A percentile compares a stretch with the other conserved stretches of the same genome.
phyloP scores from a whole-genome alignment of 2,329 filamentous ascomycete genomes.

The Ceratocystis destructans region DNA sequence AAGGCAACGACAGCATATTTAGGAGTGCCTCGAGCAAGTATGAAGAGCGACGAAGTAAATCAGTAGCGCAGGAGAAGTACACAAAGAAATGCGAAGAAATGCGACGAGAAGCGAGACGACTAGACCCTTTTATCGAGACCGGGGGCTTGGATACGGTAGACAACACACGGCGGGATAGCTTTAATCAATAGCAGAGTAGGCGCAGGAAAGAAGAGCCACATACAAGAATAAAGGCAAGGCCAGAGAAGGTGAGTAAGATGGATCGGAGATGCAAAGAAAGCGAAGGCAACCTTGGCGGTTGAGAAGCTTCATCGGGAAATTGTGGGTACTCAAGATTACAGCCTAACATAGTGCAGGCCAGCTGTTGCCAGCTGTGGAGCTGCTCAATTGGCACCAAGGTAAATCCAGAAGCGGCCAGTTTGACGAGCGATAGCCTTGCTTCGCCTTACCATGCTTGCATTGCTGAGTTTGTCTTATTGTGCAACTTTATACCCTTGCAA shows the following conservation, averaged over 20 bases:
- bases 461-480: too few species aligned
- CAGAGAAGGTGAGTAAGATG: background rate
- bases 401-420: background rate
- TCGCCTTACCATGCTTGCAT: too few species aligned
- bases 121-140: background rate
- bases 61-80: background rate
- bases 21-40: background rate
- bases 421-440: background rate
- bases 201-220: background rate
- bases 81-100: background rate
- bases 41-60: background rate
- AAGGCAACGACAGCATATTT: background rate
- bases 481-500: too few species aligned
- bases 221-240: background rate
- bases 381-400: background rate
- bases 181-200: background rate
- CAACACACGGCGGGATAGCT: background rate
- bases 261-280: background rate
- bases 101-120: background rate
- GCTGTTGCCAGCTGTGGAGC: background rate
- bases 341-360: background rate
- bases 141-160: background rate
- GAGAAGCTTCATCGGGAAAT: background rate
- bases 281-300: background rate
- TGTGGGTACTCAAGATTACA: background rate